Base-by-base conservation (phyloP, 257 asterid species). In the Misopates orontium region DNA sequence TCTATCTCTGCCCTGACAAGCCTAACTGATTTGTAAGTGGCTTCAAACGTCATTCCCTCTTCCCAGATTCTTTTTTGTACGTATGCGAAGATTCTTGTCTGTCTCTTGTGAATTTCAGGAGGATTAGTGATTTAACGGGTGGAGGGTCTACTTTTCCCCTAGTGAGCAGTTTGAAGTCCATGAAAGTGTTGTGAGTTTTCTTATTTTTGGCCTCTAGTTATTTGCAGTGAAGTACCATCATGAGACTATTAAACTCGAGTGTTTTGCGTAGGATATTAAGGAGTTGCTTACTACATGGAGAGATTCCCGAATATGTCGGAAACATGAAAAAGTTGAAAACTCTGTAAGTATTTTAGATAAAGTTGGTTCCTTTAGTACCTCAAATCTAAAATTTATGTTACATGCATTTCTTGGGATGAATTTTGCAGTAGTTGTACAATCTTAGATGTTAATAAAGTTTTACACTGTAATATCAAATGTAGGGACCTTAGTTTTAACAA, bases 401-500 rank as follows among this genome's bases (percentile, higher is more conserved):
- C 32, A 50, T 49, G 28, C 32, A 48, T 64, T 32, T 4, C 42
- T 7, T 7, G 44, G 5, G n/a, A 16, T 72, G 53, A 9, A 28
- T 19, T 66, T 28, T 28, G 36, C 36, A 28, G 36, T 28, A 4
- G 11, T 36, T 9, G 8, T 36, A 3, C 8, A 9, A 36, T 36
- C 4, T 36, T 28, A 28, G 12, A 23, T 14, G 9, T 1, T 61
- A 32, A 16, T 14, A 15, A 61, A 45, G 9, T 62, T 19, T 17
- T 49, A 63, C 2, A 51, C 8, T 14, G 44, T 42, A 12, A 40
- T 60, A 68, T 71, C 62, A 60, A 56, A 59, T 82, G 69, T 59
- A 91, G 98, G 82, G 98, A 89, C 79, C 87, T 92, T 56, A 84
- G 95, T 82, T 92, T 82, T 73, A 92, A 92, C 67, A 78, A 83